Conservation (phyloP, 805 yeast species). For the Candida vaughaniae region DNA sequence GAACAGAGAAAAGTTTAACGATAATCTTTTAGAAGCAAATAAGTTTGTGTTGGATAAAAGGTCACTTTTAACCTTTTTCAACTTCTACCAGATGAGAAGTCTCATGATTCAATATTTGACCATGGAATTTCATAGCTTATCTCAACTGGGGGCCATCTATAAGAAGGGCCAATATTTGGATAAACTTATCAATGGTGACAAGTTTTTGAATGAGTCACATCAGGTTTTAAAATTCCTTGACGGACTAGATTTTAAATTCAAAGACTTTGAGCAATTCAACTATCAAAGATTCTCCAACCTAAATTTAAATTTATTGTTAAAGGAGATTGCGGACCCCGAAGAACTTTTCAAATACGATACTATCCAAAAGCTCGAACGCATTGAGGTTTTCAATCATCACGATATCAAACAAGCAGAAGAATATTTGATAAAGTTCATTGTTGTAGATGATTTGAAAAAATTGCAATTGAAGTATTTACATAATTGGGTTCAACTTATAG, state of each 20-base stretch:
- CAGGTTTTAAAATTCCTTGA: slow-evolving; percentile 70
- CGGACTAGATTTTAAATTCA: slow-evolving; percentile 56
- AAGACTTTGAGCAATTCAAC: slow-evolving; percentile 43
- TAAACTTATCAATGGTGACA: slow-evolving; percentile 49
- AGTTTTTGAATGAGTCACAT: slow-evolving; percentile 59
- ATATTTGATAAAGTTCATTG: slow-evolving; percentile 41
- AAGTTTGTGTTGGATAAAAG: slow-evolving; percentile 29
- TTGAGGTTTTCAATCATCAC: slow-evolving; percentile 2
- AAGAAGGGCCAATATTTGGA: slow-evolving; percentile 53
- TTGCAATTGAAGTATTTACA: slow-evolving; percentile 64
- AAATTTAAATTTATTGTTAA: slow-evolving; percentile 34
- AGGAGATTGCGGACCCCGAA: slow-evolving; percentile 19
- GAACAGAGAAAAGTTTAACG: slow-evolving; percentile 46
- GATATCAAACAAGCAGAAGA: slow-evolving; percentile 5
- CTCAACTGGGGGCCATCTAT: slow-evolving; percentile 44
- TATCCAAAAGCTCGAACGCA: slow-evolving; percentile 7
- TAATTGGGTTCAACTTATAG: slow-evolving; percentile 81
- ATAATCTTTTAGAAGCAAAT: slow-evolving; percentile 34
- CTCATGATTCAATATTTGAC: slow-evolving; percentile 64
- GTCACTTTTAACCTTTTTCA: slow-evolving; percentile 53
- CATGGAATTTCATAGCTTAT: slow-evolving; percentile 64
- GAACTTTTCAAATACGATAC: neutral
- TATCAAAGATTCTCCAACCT: slow-evolving; percentile 27
- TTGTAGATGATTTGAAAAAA: slow-evolving; percentile 47
- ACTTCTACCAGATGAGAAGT: slow-evolving; percentile 62